Evolutionary conservation across 768 basidiomycete genomes (phyloP), one percentile per base, ranked within the genome.

Genomic region (Amanita subjunquillea): DNA sequence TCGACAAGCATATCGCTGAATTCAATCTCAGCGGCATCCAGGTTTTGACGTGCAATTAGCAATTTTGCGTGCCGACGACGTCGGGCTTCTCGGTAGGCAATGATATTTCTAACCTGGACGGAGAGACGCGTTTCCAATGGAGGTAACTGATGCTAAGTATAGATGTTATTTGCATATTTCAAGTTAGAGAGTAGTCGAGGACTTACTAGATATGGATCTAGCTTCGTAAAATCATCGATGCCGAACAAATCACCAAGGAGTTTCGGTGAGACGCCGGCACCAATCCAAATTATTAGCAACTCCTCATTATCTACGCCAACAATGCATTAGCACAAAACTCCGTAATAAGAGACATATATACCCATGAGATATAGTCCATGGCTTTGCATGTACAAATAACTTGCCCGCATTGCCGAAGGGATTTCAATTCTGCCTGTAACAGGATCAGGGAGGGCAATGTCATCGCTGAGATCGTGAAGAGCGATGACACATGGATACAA

Each of bases 1-100:
- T 99, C 96, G 23, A 96, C 83, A 10, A 99, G 75, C 88, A 96
- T 88, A 69, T 99, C 96, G 57, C 87, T 88, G 61, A 95, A 97
- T 66, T 98, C 96, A 42, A 98, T 79, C 70, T 99, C 95, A 48
- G 81, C 72, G 10, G 81, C 95, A 62, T 99, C 96, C 64, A 93
- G 73, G 63, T 96, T 91, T 64, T 98, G 96, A 7, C 96, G 79
- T 0, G 90, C 89, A 25, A 98, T 75, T 34, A 81, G 69, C 58
- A 93, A 72, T 63, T 82, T 87, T 6, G 74, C 71, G 32, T 65
- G 59, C 2, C 71, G 64, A 3, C 80, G 75, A 30, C 84, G 76
- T 54, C 82, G 76, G 2, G 68, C 60, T 48, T 74, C 71, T 22
- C 89, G 79, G 57, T 83, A 72, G 0, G 79, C 75, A n/a, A 99